These are phyloP conservation scores for Chenopodium suecicum DNA, from an alignment of 148 eudicot species.

Conservation along the genomic window DNA sequence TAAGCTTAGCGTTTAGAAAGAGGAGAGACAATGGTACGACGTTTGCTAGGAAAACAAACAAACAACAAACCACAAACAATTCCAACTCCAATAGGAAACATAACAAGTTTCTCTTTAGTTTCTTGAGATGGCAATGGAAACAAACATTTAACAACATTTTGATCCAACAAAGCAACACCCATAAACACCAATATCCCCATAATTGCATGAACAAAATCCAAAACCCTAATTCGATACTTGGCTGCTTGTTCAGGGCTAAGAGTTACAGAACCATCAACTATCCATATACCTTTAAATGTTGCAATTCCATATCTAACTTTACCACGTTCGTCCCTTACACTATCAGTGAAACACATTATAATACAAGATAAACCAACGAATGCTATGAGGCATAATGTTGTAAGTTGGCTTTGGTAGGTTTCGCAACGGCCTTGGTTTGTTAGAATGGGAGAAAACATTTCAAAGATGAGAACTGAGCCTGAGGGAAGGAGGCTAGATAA, in stretches of 20 bases:
- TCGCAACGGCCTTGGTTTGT: constrained; percentile 58
- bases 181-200: constrained; percentile 45
- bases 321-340: constrained; percentile 52
- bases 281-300: constrained; percentile 61
- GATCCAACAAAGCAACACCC: constrained; percentile 57
- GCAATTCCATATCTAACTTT: constrained; percentile 78
- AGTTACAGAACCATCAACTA: constrained; percentile 43
- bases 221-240: constrained; percentile 42
- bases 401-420: constrained; percentile 26
- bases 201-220: constrained; percentile 65
- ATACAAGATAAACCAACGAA: constrained; percentile 51
- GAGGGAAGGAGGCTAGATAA: constrained; percentile 69
- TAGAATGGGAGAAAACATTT: constrained; percentile 54
- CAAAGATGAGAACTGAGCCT: constrained; percentile 67
- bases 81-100: constrained; percentile 59
- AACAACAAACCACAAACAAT: constrained; percentile 59
- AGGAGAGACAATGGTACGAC: constrained; percentile 63
- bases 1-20: constrained; percentile 36
- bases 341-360: constrained; percentile 63
- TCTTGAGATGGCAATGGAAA: constrained; percentile 55
- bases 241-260: constrained; percentile 33
- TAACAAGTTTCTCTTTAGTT: constrained; percentile 33
- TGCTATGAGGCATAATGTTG: constrained; percentile 35
- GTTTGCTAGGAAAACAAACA: constrained; percentile 57
- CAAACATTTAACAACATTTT: constrained; percentile 68